Conservation (phyloP, 1,284 basidiomycete genomes). For the Sporisorium scitamineum region DNA sequence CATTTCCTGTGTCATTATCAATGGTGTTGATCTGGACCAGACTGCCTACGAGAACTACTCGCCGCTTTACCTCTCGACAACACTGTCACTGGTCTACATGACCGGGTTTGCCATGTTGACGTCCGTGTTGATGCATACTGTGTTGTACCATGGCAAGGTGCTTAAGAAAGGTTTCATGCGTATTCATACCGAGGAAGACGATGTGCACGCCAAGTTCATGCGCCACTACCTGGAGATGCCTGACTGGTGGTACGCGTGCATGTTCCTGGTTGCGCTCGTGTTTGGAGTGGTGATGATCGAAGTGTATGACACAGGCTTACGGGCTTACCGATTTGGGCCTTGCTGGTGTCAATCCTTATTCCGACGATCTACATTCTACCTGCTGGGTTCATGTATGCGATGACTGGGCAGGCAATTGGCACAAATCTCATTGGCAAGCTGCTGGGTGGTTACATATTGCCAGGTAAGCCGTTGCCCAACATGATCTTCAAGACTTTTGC, state of each 20-base stretch:
- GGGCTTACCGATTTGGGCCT: constrained; percentile 84
- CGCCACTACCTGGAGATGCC: constrained; percentile 91
- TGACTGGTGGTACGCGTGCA: constrained; percentile 86
- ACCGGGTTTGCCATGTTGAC: constrained; percentile 87
- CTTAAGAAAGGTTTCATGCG: constrained; percentile 81
- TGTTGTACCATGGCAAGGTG: constrained; percentile 85
- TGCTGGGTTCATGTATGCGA: constrained; percentile 89
- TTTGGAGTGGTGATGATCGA: constrained; percentile 84
- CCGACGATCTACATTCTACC: constrained; percentile 88
- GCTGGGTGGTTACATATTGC: constrained; percentile 86
- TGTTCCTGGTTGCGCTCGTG: constrained; percentile 79
- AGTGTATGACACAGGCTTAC: constrained; percentile 90
- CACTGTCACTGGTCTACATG: constrained; percentile 88
- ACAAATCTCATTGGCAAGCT: constrained; percentile 91
- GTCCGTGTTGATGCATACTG: constrained; percentile 87
- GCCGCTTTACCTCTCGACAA: constrained; percentile 87
- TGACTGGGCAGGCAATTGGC: constrained; percentile 81
- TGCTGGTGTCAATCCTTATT: constrained; percentile 79
- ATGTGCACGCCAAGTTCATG: constrained; percentile 97
- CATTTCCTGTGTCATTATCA: constrained; percentile 78
- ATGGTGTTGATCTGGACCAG: constrained; percentile 76
- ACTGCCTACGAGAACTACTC: constrained; percentile 87
- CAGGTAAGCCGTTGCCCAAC: constrained; percentile 87
- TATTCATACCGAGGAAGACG: constrained; percentile 83
- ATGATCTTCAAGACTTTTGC: constrained; percentile 95